Conservation (phyloP, 2,329 filamentous ascomycete genomes). For the Aspergillus chevalieri region DNA sequence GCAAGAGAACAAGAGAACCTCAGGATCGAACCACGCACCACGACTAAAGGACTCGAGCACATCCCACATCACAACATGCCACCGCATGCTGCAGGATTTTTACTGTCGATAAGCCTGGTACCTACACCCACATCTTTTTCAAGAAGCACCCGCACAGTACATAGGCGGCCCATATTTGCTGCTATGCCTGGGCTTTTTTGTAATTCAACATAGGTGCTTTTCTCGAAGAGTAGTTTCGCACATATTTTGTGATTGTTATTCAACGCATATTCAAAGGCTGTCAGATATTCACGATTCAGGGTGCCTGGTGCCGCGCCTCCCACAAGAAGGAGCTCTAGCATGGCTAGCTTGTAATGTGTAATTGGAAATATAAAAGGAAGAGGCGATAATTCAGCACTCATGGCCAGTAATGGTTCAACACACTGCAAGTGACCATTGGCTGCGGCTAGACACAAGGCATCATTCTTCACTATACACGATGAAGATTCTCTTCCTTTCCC, state of each 20-base stretch:
- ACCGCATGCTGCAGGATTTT: too few relatives aligned
- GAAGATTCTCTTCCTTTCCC: too few relatives aligned
- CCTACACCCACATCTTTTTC: neutral
- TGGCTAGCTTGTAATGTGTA: neutral
- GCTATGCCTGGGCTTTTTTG: neutral
- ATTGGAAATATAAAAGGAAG: neutral
- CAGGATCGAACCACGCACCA: too few relatives aligned
- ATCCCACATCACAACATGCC: too few relatives aligned
- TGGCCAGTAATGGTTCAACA: neutral
- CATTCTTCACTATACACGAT: neutral
- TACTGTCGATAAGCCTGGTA: neutral
- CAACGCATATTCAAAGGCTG: neutral
- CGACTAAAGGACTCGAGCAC: too few relatives aligned
- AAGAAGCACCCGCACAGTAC: neutral
- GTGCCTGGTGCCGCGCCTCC: neutral
- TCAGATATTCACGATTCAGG: neutral
- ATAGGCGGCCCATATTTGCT: neutral
- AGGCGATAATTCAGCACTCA: neutral
- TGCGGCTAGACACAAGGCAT: neutral
- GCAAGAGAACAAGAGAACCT: too few relatives aligned
- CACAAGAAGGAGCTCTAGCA: neutral
- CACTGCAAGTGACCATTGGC: neutral
- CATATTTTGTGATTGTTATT: neutral
- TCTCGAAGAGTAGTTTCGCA: too few relatives aligned
- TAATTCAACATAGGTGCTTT: neutral